A percentile compares a stretch with the other conserved stretches of the same genome.
Evolutionary conservation across 2,329 filamentous ascomycete species (phyloP).

Genomic region (Aspergillus cejpii): DNA sequence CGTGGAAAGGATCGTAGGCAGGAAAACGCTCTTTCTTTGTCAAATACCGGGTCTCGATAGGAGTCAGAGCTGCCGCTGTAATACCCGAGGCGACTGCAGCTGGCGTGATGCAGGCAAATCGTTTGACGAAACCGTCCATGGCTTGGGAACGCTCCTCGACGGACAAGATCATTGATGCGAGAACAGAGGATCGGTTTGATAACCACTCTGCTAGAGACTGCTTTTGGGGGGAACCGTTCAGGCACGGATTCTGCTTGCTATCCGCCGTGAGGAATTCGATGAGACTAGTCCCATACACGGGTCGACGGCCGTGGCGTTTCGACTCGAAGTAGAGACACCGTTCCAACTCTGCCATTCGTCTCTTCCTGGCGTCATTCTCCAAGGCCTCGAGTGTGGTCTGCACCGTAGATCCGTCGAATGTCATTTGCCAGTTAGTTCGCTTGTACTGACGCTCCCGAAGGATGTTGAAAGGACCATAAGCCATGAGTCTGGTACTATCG

Average conservation of each 20-base stretch:
- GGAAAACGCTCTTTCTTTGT: slow-evolving; percentile 46
- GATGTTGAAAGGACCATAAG: slow-evolving; percentile 62
- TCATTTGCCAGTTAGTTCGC: slow-evolving; percentile 49
- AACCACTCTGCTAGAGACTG: slow-evolving; percentile 66
- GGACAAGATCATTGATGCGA: slow-evolving; percentile 60
- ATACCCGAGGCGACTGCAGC: slow-evolving; percentile 77
- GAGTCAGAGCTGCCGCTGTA: slow-evolving; percentile 59
- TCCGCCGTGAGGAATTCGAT: slow-evolving; percentile 66
- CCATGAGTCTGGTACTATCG: slow-evolving; percentile 59
- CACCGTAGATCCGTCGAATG: slow-evolving; percentile 60
- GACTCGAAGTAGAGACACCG: slow-evolving; percentile 75
- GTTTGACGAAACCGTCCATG: slow-evolving; percentile 69
- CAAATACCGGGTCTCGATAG: slow-evolving; percentile 48
- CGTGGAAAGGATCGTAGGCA: slow-evolving; percentile 77
- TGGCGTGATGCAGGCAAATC: slow-evolving; percentile 89
- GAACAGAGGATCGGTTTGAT: slow-evolving; percentile 56
- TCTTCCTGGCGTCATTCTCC: slow-evolving; percentile 63
- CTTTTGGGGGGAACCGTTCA: slow-evolving; percentile 55
- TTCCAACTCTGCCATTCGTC: slow-evolving; percentile 69
- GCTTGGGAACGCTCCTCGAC: slow-evolving; percentile 64
- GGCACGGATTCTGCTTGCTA: slow-evolving; percentile 52
- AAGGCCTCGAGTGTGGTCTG: slow-evolving; percentile 65
- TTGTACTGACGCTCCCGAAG: slow-evolving; percentile 64
- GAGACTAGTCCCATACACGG: slow-evolving; percentile 74
- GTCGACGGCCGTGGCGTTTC: slow-evolving; percentile 69